Conservation (phyloP, 495 filamentous ascomycete genomes). For the Neurospora hispaniola region DNA sequence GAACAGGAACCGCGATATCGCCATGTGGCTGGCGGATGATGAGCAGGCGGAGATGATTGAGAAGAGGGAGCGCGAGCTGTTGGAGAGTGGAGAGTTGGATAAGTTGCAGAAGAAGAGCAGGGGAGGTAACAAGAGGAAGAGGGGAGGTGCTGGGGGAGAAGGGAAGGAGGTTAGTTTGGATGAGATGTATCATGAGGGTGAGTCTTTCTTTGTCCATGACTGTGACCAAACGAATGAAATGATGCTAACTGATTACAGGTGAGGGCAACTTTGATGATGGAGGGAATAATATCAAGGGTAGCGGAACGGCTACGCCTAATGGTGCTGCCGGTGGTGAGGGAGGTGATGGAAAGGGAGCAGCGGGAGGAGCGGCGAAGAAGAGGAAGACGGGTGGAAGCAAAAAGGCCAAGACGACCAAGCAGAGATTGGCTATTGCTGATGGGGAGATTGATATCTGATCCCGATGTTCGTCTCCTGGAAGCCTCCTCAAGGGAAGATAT, state of each 20-base stretch:
- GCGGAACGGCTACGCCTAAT: slow-evolving; percentile 73
- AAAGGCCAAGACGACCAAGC: slow-evolving; percentile 86
- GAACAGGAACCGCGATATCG: slow-evolving; percentile 90
- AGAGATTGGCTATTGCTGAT: slow-evolving; percentile 78
- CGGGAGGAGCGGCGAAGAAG: slow-evolving; percentile 38
- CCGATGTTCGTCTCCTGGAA: no score
- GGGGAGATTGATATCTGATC: slow-evolving; percentile 41
- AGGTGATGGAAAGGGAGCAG: slow-evolving; percentile 34
- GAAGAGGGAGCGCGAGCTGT: slow-evolving; percentile 72
- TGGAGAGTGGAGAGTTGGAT: slow-evolving; percentile 48
- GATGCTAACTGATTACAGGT: slow-evolving; percentile 40
- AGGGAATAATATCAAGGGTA: slow-evolving; percentile 48
- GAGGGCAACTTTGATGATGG: slow-evolving; percentile 86
- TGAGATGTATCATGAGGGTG: slow-evolving; percentile 98
- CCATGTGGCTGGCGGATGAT: slow-evolving; percentile 93
- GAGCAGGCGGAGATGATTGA: slow-evolving; percentile 89
- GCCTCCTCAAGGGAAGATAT: no score
- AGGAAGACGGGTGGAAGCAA: slow-evolving; percentile 53
- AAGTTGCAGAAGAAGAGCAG: slow-evolving; percentile 54
- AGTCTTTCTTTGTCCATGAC: slow-evolving; percentile 22
- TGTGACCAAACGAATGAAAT: background rate
- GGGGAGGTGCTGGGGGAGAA: slow-evolving; percentile 29
- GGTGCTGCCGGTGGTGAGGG: slow-evolving; percentile 44
- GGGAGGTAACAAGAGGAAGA: slow-evolving; percentile 10
- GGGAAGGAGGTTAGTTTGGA: slow-evolving; percentile 61